Evolutionary conservation across 2,329 filamentous ascomycete species (phyloP), one percentile per base, ranked within the genome.

Genomic region (Zymoseptoria tritici): DNA sequence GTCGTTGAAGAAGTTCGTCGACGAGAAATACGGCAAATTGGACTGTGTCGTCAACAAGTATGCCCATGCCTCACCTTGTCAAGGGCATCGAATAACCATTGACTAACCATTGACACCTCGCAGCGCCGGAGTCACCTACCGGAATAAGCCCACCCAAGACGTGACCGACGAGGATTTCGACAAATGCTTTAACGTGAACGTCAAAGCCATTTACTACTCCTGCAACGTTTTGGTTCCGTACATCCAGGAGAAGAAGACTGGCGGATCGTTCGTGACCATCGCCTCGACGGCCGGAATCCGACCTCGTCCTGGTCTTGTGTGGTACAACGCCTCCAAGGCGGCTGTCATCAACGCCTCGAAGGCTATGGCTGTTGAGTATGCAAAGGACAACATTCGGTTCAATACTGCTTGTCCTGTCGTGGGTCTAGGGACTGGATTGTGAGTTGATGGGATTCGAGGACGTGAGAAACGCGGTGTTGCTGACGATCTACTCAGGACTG

Each of bases 351-450:
- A 82, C 75, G 84, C 83, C 9, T 86, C 83, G 2, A 86, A 85
- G 74, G 82, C 82, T 9, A 79, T 92, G 64, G 89, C 88, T 0
- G 85, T 87, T 1, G 88, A 91, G 72, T 91, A 88, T 66, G 89
- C 85, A 0, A 81, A 83, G 0, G 81, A 88, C 57, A 81, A 89
- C 65, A 89, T 92, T 64, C 82, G 88, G 0, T 86, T 91, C 67
- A 90, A 90, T 63, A 81, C 83, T 1, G 83, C 91, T 13, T 88
- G 85, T 53, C 63, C 70, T n/a, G 70, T 72, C 2, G 70, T 73
- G 22, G 71, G 66, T 2, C 55, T 73, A 6, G 67, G 68, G 1
- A 73, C 71, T 54, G 71, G 70, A 51, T 55, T 73, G 70, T 72
- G 51, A 72, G 70, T 69, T 0, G 9, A 16, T 19, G 7, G 9